Conservation (phyloP, 495 filamentous ascomycete species). For the Aspergillus saccharolyticus region DNA sequence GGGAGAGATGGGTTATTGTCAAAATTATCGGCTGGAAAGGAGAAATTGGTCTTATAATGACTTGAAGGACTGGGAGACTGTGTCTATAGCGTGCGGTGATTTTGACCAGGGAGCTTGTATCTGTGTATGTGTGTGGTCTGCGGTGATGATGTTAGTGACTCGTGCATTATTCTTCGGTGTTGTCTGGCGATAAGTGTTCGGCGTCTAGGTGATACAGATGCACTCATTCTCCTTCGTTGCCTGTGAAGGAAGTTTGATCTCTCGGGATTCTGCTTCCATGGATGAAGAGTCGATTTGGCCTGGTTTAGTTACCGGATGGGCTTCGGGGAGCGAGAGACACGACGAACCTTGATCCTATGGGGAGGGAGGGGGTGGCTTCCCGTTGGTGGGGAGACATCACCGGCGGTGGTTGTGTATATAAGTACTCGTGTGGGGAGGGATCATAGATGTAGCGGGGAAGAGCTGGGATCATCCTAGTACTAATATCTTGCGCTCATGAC, state of each 20-base stretch:
- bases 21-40: background rate
- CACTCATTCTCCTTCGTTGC: background rate
- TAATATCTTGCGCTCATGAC: background rate
- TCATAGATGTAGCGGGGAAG: background rate
- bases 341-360: background rate
- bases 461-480: too few relatives aligned
- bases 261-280: background rate
- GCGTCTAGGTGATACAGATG: background rate
- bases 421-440: background rate
- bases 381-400: background rate
- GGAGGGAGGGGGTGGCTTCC: background rate
- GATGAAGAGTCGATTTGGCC: background rate
- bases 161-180: background rate
- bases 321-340: background rate
- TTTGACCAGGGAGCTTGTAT: background rate
- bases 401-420: background rate
- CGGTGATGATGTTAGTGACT: background rate
- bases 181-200: background rate
- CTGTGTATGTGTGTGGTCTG: too few relatives aligned
- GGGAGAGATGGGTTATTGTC: too few relatives aligned
- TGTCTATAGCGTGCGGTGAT: background rate
- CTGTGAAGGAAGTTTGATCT: background rate
- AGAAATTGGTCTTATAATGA: background rate
- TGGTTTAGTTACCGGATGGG: background rate
- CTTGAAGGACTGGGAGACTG: background rate